Percentiles rank a stretch among this genome's conserved stretches.
Evolutionary conservation across 495 filamentous ascomycete species (phyloP).

Genomic region (Aspergillus bridgeri): DNA sequence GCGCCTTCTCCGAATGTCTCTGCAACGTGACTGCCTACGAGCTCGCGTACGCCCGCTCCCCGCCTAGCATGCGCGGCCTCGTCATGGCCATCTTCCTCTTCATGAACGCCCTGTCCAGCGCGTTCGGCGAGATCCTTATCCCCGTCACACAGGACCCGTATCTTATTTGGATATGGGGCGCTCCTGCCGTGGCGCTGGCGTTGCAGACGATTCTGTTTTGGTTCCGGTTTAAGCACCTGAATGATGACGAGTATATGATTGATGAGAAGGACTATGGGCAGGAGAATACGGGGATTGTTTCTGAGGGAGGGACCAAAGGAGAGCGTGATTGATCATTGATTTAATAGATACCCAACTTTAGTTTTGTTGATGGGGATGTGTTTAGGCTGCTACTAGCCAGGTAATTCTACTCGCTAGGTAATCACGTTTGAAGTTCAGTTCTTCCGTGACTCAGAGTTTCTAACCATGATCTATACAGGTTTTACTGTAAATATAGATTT

Average conservation of each 20-base stretch:
- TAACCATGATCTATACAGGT: too few species aligned
- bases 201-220: conserved; percentile 49
- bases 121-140: conserved; percentile 54
- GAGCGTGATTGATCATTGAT: neutral
- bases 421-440: too few species aligned
- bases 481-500: too few species aligned
- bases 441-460: too few species aligned
- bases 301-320: neutral
- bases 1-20: conserved; percentile 68
- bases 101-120: conserved; percentile 48
- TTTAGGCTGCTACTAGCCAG: too few species aligned
- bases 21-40: conserved; percentile 68
- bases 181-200: conserved; percentile 45
- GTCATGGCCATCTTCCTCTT: conserved; percentile 62
- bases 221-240: conserved; percentile 41
- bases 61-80: conserved; percentile 64
- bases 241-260: conserved; percentile 43
- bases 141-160: conserved; percentile 61
- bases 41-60: conserved; percentile 69
- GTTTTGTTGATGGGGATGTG: too few species aligned
- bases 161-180: conserved; percentile 53
- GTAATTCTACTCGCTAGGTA: too few species aligned
- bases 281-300: neutral
- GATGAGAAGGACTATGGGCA: conserved; percentile 21
- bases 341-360: too few species aligned